Percentiles rank a stretch among this genome's conserved stretches.
phyloP scores from a whole-genome alignment of 768 basidiomycete genomes.

The Naganishia onofrii region DNA sequence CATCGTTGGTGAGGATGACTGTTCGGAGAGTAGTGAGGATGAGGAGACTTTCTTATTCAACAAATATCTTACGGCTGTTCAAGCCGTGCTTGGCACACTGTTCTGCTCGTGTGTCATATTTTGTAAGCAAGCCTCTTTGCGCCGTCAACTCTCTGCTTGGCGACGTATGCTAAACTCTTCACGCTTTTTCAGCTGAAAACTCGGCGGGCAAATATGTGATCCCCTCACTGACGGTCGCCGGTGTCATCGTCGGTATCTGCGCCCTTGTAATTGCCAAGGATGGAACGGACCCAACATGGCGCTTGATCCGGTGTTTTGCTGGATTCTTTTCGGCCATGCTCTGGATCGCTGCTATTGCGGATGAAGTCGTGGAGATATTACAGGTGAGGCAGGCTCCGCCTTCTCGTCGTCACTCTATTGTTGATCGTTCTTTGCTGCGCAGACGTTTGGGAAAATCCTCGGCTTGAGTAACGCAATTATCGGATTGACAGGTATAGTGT shows the following conservation, averaged over 20 bases:
- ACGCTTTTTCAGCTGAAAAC: conserved; percentile 22
- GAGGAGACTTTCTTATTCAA: conserved; percentile 48
- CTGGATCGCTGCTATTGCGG: conserved; percentile 98
- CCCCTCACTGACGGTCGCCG: conserved; percentile 60
- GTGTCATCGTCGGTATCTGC: conserved; percentile 59
- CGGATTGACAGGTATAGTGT: conserved; percentile 68
- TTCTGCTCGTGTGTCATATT: conserved; percentile 75
- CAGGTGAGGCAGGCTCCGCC: conserved; percentile 59
- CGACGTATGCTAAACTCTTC: no score
- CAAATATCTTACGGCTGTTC: conserved; percentile 76
- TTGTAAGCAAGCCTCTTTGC: conserved; percentile 61
- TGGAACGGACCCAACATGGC: conserved; percentile 61
- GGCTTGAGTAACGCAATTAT: conserved; percentile 96
- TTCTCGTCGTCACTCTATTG: conserved; percentile 1
- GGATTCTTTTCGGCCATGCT: conserved; percentile 87
- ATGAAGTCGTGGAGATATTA: conserved; percentile 87
- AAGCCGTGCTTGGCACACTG: conserved; percentile 77
- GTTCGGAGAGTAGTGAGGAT: conserved; percentile 27
- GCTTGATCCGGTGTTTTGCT: conserved; percentile 76
- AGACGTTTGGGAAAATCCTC: conserved; percentile 92
- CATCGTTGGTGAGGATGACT: neutral
- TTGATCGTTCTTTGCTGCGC: neutral
- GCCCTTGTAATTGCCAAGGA: conserved; percentile 64
- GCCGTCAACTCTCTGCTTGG: neutral
- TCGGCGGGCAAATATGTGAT: conserved; percentile 16